These are phyloP conservation scores for Citrus glauca DNA, from an alignment of 345 rosid genomes.

Conservation along the genomic window DNA sequence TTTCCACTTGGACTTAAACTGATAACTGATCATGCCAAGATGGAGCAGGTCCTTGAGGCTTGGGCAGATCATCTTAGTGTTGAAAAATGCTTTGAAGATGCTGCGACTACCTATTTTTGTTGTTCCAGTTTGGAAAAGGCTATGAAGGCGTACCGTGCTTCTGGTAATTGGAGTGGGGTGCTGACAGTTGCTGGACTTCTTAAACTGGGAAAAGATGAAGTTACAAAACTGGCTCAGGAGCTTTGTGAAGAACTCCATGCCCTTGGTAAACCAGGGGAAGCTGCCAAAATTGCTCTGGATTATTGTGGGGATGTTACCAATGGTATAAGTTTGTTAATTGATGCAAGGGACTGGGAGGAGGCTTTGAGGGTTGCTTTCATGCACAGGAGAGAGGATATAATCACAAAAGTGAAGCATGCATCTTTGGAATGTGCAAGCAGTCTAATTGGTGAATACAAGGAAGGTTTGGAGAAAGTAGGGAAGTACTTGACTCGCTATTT, in stretches of 20 bases:
- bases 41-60: conserved; percentile 69
- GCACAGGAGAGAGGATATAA: conserved; percentile 57
- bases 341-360: conserved; percentile 95
- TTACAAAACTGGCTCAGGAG: conserved; percentile 71
- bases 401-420: conserved; percentile 58
- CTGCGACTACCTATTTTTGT: conserved; percentile 80
- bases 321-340: conserved; percentile 66
- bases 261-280: conserved; percentile 90
- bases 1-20: conserved; percentile 78
- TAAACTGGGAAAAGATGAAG: conserved; percentile 65
- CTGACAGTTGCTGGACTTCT: conserved; percentile 82
- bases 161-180: conserved; percentile 90
- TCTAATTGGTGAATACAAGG: conserved; percentile 64
- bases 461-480: conserved; percentile 81
- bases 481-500: conserved; percentile 91
- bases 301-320: conserved; percentile 66
- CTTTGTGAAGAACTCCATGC: conserved; percentile 92
- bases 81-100: conserved; percentile 78
- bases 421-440: conserved; percentile 72
- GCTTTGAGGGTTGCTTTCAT: conserved; percentile 78
- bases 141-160: conserved; percentile 79
- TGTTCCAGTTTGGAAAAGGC: conserved; percentile 74
- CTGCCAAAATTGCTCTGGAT: conserved; percentile 90
- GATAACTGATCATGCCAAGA: conserved; percentile 56
- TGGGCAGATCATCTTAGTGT: conserved; percentile 88